Evolutionary conservation across 1,284 basidiomycete genomes (phyloP), one percentile per base, ranked within the genome.

Genomic region (Sparassis latifolia): DNA sequence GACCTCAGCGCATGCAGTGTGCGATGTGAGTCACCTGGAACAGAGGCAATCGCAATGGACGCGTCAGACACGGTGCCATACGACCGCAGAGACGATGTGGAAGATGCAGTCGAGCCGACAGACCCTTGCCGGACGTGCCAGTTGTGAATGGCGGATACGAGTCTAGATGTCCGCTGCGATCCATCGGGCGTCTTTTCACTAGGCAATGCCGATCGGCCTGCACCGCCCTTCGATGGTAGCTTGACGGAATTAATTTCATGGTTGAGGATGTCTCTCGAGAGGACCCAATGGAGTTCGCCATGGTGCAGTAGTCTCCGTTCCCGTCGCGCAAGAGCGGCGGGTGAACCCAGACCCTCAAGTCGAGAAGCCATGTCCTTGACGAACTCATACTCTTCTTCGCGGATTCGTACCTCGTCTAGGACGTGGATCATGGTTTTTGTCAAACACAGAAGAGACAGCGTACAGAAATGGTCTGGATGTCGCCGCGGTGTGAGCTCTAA

Each of bases 341-440:
- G 57, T 4, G 67, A 51, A 0, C 82, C 78, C 2, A 91, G 62
- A 1, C 84, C 86, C 28, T 77, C 72, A 48, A 94, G 78, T 0
- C 76, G 73, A 7, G 70, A 65, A 12, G 80, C 69, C 12, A 91
- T 71, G n/a, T 73, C 66, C 62, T 86, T 86, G 33, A 89, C 71
- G 44, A 81, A 69, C 29, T 84, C 78, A 62, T 92, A 90, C 55
- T 92, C 89, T 51, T 92, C 89, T 66, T 94, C 91, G 20, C 88
- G 78, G 3, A 77, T 69, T 64, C 92, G 93, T 54, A 92, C 88
- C 56, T 92, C 89, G 46, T 84, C 82, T 67, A 96, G 78, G 2
- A 86, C 82, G 29, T 79, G 76, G 47, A 93, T 80, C 35, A 86
- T 77, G 54, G 82, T 69, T 51, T 88, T 82, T 5, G 81, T 84